Base-by-base conservation (phyloP, 768 basidiomycete species). In the Lyophyllum atratum region DNA sequence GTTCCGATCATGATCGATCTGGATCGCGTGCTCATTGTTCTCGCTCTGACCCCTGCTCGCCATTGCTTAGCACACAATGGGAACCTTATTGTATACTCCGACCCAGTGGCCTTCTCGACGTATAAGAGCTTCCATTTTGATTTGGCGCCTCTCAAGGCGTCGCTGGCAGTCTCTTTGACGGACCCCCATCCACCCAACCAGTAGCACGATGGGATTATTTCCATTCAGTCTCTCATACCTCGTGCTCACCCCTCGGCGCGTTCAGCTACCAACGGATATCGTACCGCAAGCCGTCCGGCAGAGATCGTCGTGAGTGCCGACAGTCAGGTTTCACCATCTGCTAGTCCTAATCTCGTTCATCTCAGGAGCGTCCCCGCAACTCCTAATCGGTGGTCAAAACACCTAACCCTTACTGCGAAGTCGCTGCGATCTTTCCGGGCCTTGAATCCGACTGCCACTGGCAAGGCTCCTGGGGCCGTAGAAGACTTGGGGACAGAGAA, bases 141-240 rank as follows among this genome's bases (percentile, higher is more conserved):
- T 50, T 56, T 59, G 55, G 33, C 28, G 25, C 44, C 39, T 47
- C 34, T 50, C 15, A 26, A 40, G 15, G 52, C 52, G 21, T 14
- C 33, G 2, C 26, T 26, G 22, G 22, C 53, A 46, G n/a, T 11
- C 46, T 40, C 49, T 22, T 48, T 45, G 31, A 25, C 44, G 45
- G 14, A 2, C 31, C 15, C 44, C 42, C 34, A 15, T 54, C 48
- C 21, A 24, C 24, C 40, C 11, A n/a, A n/a, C n/a, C n/a, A n/a
- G n/a, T n/a, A n/a, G 46, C 40, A 52, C 49, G 21, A 66, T 61
- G 59, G 60, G 62, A 50, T 66, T 72, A 53, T 48, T 76, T 28
- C 74, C 74, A n/a, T 74, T 83, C 74, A 79, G 76, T 58, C 58
- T 83, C 17, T 82, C 83, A 39, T 75, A 84, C 66, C 73, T 85